phyloP scores from a whole-genome alignment of 2,329 filamentous ascomycete genomes.

The Neodidymelliopsis sp. region DNA sequence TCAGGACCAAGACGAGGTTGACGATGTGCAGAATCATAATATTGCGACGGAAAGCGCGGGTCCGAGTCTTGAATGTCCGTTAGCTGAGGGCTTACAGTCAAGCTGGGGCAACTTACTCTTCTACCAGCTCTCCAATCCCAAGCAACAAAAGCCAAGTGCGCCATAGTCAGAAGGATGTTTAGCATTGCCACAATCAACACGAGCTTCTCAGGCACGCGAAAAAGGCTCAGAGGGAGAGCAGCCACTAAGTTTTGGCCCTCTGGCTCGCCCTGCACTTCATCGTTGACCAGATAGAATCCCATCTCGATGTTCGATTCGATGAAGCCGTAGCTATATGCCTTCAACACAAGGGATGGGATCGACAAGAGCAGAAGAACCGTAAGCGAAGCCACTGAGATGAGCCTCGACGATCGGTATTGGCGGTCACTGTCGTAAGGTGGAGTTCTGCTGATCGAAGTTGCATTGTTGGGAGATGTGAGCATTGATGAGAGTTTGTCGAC shows the following conservation, averaged over 20 bases:
- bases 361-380: conserved; percentile 11
- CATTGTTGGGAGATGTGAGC: conserved; percentile 20
- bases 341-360: conserved; percentile 27
- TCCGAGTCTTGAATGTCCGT: conserved; percentile 31
- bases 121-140: conserved; percentile 14
- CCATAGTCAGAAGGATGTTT: conserved; percentile 6
- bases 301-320: conserved; percentile 41
- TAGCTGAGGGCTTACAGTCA: background rate
- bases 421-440: conserved; percentile 6
- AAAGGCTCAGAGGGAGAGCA: conserved; percentile 37
- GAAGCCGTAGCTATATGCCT: conserved; percentile 43
- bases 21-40: conserved; percentile 42
- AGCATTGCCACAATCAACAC: conserved; percentile 9
- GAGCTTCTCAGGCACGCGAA: conserved; percentile 30
- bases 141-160: conserved; percentile 5
- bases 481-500: conserved; percentile 22
- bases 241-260: conserved; percentile 32
- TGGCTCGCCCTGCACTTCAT: conserved; percentile 18
- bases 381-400: conserved; percentile 6
- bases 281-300: conserved; percentile 40
- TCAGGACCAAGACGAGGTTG: conserved; percentile 41
- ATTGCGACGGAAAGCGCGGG: conserved; percentile 45
- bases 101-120: conserved; percentile 1
- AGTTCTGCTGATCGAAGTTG: conserved; percentile 13
- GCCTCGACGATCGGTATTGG: conserved; percentile 4